These are phyloP conservation scores for Lycium ferocissimum DNA, from an alignment of 257 asterid genomes.

Conservation along the genomic window DNA sequence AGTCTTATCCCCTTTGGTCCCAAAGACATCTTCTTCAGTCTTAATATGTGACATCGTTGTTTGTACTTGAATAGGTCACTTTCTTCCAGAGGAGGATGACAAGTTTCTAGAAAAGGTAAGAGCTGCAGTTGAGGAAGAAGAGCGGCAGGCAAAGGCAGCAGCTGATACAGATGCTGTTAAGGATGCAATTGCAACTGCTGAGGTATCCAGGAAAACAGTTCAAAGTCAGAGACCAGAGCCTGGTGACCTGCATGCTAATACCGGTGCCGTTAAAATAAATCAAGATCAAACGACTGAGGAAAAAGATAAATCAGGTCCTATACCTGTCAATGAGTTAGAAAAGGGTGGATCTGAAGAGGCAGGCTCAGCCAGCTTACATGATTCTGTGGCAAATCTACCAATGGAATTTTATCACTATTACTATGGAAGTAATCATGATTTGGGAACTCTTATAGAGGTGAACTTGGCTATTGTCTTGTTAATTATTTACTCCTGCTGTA, in stretches of 20 bases:
- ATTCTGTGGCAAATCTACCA: constrained; percentile 70
- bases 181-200: constrained; percentile 84
- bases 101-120: constrained; percentile 91
- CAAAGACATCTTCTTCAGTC: constrained; percentile 2
- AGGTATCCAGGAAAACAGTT: constrained; percentile 62
- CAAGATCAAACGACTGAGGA: constrained; percentile 45
- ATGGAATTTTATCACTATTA: constrained; percentile 95
- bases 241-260: constrained; percentile 39
- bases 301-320: constrained; percentile 39
- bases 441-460: constrained; percentile 98
- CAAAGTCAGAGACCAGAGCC: constrained; percentile 43
- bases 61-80: constrained; percentile 64
- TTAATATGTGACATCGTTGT: background rate
- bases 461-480: constrained; percentile 25
- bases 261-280: constrained; percentile 34
- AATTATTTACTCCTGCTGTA: constrained; percentile 28
- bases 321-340: constrained; percentile 46
- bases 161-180: constrained; percentile 83
- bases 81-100: constrained; percentile 96
- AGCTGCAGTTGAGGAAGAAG: constrained; percentile 99
- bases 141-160: constrained; percentile 76
- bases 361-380: constrained; percentile 52
- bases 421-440: constrained; percentile 90
- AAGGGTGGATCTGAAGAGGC: constrained; percentile 42
- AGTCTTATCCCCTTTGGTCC: constrained; percentile 14